Evolutionary conservation across 306 rosid genomes (phyloP).

Genomic region (Abrus precatorius): DNA sequence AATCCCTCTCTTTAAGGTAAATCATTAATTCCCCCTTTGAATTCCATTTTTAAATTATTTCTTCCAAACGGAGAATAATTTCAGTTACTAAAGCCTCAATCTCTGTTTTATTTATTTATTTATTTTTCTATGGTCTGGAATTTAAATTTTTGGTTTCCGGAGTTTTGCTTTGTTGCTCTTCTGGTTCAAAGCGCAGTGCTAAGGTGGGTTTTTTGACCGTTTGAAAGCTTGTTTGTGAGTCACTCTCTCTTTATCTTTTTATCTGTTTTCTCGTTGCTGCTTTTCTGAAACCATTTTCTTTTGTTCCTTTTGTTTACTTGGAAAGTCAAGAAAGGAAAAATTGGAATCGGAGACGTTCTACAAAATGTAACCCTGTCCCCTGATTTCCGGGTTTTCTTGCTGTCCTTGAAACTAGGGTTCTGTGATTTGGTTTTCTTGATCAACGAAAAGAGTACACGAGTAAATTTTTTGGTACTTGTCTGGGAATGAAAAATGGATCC

Average conservation of each 20-base stretch:
- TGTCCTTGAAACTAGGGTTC: constrained; percentile 18
- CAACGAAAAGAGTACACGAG: neutral
- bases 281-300: neutral
- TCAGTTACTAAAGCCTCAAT: constrained; percentile 29
- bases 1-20: constrained; percentile 49
- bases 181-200: neutral
- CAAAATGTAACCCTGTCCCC: neutral
- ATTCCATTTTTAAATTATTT: constrained; percentile 18
- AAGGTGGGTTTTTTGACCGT: constrained; percentile 50
- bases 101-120: neutral
- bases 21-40: constrained; percentile 44
- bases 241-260: constrained; percentile 22
- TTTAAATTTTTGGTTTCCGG: neutral
- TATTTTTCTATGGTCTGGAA: neutral
- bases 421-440: neutral
- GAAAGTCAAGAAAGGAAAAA: constrained; percentile 40
- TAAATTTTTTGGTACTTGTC: constrained; percentile 5
- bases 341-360: neutral
- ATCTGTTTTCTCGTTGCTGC: neutral
- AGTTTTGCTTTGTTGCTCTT: constrained; percentile 13
- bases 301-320: constrained; percentile 44
- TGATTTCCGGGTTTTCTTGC: constrained; percentile 19
- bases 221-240: constrained; percentile 50
- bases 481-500: constrained; percentile 1
- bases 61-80: neutral